Base-by-base conservation (phyloP, 352 stramenopile species). In the Pythium chondricola region DNA sequence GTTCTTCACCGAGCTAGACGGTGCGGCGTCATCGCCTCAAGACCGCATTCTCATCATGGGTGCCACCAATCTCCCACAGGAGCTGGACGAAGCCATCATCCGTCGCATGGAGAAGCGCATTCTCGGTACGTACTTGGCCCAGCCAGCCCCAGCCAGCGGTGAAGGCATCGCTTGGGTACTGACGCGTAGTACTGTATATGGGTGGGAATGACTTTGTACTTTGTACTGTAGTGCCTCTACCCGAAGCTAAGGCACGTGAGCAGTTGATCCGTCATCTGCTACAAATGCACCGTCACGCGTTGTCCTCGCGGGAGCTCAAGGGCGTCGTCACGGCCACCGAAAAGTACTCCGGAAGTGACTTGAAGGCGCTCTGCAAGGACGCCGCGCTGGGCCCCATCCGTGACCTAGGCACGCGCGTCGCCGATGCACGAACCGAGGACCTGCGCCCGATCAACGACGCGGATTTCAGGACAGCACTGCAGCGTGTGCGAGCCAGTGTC, bases 341-440 rank as follows among this genome's bases (percentile, higher is more conserved):
- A 26, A 71, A 81, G 25, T 98, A 95, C 39, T 92, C 83, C 7
- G 83, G 83, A 4, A 92, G 80, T 36, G 83, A 94, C 56, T 58
- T 94, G 17, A 98, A 97, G 49, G 92, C 96, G 56, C 51, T 99
- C 0, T 97, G 92, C 58, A 93, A 97, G 52, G 93, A 96, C 37
- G 95, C 95, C 13, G 91, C 91, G 20, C 88, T 97, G 48, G 87
- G 95, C 17, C 85, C 90, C 2, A 89, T 98, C 25, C 84, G 93
- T 30, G 81, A 85, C 9, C 62, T 90, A 33, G 79, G 82, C 25
- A 54, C 59, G 9, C 72, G 71, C 33, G 61, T 93, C 27, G 64
- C 67, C 4, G 50, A 87, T 20, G 74, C 83, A 6, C 66, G 65
- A 41, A 66, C 56, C 16, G 74, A 88, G 43, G 76, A 93, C 14